These are phyloP conservation scores for Plasmopara halstedii DNA, from an alignment of 352 stramenopile species.

Conservation along the genomic window DNA sequence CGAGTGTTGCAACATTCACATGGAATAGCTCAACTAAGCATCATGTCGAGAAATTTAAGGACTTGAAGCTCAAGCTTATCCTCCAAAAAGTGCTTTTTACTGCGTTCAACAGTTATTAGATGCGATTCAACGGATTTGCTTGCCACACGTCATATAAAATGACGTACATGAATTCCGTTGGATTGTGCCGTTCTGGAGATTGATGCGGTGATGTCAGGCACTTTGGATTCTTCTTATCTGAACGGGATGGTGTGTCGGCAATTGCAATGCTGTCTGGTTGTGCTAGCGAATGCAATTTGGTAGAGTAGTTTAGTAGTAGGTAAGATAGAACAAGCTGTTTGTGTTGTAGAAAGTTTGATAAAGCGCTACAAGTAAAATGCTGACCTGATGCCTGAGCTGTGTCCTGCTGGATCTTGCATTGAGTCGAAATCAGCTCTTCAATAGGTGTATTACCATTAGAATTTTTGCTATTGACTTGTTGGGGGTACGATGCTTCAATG, in stretches of 20 bases:
- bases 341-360: slow-evolving; percentile 23
- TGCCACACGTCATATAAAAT: neutral
- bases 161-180: slow-evolving; percentile 26
- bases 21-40: slow-evolving; percentile 32
- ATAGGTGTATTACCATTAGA: too few relatives aligned
- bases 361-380: slow-evolving; percentile 10
- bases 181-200: slow-evolving; percentile 4
- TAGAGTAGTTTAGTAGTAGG: slow-evolving; percentile 34
- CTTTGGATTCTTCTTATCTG: neutral
- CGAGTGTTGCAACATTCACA: neutral
- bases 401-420: slow-evolving; percentile 7
- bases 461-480: slow-evolving; percentile 1
- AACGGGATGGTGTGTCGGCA: slow-evolving; percentile 1
- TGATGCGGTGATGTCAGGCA: slow-evolving; percentile 3
- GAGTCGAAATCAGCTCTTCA: too few relatives aligned
- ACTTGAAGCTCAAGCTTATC: slow-evolving; percentile 39
- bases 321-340: slow-evolving; percentile 29
- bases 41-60: slow-evolving; percentile 59
- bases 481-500: neutral
- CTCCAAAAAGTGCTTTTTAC: slow-evolving; percentile 38
- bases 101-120: slow-evolving; percentile 11
- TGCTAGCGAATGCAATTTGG: slow-evolving; percentile 25
- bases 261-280: neutral
- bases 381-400: slow-evolving; percentile 16
- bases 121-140: too few relatives aligned